Evolutionary conservation across 257 asterid genomes (phyloP).

Genomic region (Plectranthus barbatus): DNA sequence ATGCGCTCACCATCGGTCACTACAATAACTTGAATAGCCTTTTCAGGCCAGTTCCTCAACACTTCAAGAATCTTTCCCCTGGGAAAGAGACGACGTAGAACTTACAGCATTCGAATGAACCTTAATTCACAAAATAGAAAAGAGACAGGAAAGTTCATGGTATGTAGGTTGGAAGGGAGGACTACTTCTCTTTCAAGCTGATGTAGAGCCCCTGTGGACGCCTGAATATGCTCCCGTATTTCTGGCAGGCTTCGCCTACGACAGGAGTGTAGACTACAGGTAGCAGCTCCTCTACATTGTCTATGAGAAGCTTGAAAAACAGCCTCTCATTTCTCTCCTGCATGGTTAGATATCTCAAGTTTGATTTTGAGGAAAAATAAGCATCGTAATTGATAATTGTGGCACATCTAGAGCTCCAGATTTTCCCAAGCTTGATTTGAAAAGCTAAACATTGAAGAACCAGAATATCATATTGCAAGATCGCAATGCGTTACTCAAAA

Average conservation of each 20-base stretch:
- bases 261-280: conserved; percentile 88
- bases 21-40: conserved; percentile 81
- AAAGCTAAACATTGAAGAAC: background rate
- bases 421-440: no score
- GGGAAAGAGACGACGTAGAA: conserved; percentile 2
- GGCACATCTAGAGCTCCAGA: no score
- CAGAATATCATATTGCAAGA: background rate
- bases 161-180: background rate
- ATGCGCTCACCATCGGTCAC: conserved; percentile 97
- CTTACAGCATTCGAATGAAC: background rate
- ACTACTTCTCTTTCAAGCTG: conserved; percentile 82
- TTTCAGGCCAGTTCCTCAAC: conserved; percentile 91
- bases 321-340: conserved; percentile 88
- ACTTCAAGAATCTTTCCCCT: conserved; percentile 90
- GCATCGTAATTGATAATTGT: no score
- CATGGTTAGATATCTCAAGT: background rate
- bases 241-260: conserved; percentile 97
- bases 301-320: conserved; percentile 88
- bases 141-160: background rate
- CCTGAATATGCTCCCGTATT: conserved; percentile 77
- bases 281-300: conserved; percentile 83
- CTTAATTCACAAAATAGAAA: background rate
- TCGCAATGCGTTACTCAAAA: no score
- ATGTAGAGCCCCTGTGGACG: conserved; percentile 95
- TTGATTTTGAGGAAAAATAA: no score